A percentile compares a stretch with the other conserved stretches of the same genome.
Evolutionary conservation across 73 alveolate species (phyloP).

Genomic region (Uronychia setigera): DNA sequence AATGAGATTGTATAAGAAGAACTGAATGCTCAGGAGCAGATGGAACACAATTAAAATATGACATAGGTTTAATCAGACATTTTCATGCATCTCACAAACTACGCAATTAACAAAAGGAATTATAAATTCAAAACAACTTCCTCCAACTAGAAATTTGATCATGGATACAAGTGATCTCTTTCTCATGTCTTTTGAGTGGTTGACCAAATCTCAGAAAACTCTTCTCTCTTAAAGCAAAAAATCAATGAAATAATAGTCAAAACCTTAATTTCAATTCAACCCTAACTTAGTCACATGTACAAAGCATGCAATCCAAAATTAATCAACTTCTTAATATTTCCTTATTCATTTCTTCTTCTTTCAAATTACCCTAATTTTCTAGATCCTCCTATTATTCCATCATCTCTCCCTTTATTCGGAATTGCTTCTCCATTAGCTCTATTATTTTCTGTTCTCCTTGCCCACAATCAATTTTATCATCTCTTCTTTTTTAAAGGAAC

Average conservation of each 20-base stretch:
- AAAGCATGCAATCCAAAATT: neutral
- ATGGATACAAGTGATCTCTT: neutral
- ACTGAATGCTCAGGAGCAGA: neutral
- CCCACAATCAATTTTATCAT: too few species aligned
- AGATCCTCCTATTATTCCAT: too few species aligned
- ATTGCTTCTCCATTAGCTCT: too few species aligned
- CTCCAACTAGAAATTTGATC: neutral
- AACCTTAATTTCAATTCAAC: neutral
- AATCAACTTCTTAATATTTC: too few species aligned
- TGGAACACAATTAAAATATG: conserved; percentile 27
- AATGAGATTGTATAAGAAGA: neutral
- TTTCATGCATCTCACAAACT: conserved; percentile 76
- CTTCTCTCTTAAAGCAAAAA: neutral
- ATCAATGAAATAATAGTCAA: neutral
- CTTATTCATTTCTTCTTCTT: too few species aligned
- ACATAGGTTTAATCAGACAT: too few species aligned
- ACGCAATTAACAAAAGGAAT: conserved; percentile 76
- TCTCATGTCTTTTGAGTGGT: neutral
- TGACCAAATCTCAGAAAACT: neutral
- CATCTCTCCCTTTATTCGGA: too few species aligned
- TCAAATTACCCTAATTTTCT: too few species aligned
- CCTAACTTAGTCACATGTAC: neutral
- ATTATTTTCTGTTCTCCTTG: too few species aligned
- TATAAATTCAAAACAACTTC: neutral
- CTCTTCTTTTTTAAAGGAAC: too few species aligned